These are phyloP conservation scores for Posidonia australis DNA, from an alignment of 106 monocot species.

Conservation along the genomic window DNA sequence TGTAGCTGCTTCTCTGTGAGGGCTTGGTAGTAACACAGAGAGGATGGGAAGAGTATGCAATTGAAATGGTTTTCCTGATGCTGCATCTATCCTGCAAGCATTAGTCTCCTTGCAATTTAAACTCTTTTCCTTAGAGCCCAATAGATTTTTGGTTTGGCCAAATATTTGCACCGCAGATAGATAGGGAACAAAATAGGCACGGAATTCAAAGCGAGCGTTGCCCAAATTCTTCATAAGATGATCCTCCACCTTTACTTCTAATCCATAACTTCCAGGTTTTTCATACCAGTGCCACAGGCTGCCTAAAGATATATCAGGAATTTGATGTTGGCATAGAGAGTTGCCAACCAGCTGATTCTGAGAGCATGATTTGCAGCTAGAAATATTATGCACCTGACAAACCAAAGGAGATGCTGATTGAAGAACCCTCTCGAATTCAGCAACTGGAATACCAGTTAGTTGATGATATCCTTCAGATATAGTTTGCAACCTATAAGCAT, in stretches of 20 bases:
- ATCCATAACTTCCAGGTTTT: constrained; percentile 66
- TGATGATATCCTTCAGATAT: constrained; percentile 22
- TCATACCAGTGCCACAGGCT: constrained; percentile 89
- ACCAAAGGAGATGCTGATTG: constrained; percentile 61
- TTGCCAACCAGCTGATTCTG: constrained; percentile 8
- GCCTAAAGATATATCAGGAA: constrained; percentile 34
- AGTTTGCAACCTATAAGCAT: constrained; percentile 27
- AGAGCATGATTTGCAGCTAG: constrained; percentile 17
- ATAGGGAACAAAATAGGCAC: constrained; percentile 84
- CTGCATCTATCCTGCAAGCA: neutral
- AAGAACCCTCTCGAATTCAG: constrained; percentile 60
- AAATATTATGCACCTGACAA: constrained; percentile 6
- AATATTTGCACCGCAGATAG: constrained; percentile 91
- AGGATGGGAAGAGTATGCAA: constrained; percentile 9
- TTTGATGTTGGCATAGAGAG: constrained; percentile 28
- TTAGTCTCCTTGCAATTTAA: neutral
- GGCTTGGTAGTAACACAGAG: too few relatives aligned
- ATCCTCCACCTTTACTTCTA: constrained; percentile 61
- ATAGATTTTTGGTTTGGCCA: neutral
- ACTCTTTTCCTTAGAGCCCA: neutral
- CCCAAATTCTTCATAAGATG: constrained; percentile 16
- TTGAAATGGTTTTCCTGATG: constrained; percentile 2
- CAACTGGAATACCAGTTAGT: constrained; percentile 28
- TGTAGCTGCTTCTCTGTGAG: too few relatives aligned
- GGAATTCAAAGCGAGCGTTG: constrained; percentile 20